Base-by-base conservation (phyloP, 768 basidiomycete species). In the Boletus huronensis region DNA sequence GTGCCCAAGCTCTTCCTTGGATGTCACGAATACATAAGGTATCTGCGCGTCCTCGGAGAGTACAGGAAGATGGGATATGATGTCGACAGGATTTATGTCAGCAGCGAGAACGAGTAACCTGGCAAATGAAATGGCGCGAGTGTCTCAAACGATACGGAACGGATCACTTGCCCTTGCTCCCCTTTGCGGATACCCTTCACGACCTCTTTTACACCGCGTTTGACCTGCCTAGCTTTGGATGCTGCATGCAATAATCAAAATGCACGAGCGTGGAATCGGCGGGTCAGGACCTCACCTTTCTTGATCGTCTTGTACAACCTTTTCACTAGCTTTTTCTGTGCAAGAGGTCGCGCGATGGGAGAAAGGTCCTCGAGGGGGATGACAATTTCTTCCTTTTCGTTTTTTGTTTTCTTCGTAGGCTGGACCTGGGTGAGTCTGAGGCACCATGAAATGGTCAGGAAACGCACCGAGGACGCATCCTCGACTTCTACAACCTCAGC, bases 61-160 rank as follows among this genome's bases (percentile, higher is more conserved):
- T 10, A 98, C 78, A 6, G 97, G 97, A 48, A 99, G 79, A 75
- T 98, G 97, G 32, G 95, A 95, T 64, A 98, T 94, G 62, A 99
- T 97, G 75, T 99, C 97, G 65, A 98, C 88, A 11, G 97, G 97
- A 57, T 91, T 96, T 70, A 98, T 98, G 73, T 98, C 96, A 36
- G 89, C 94, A 5, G 97, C 97, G 55, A 99, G 84, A 53, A 99
- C 75, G 29, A 99, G 82, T 32, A 99, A 76, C 21, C 93, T 95
- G 61, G 8, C 2, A 35, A 55, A 13, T 49, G 39, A 42, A 13
- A 50, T 62, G 45, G 49, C 53, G 23, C 26, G 44, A 36, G 31
- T 29, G 49, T 53, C 32, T n/a, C 50, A 40, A 48, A 39, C 21
- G 29, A 50, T 14, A 28, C 13, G 5, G n/a, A 35, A 45, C 11